These are phyloP conservation scores for Schwanniomyces pseudopolymorphus DNA, from an alignment of 805 yeast genomes.

Conservation along the genomic window DNA sequence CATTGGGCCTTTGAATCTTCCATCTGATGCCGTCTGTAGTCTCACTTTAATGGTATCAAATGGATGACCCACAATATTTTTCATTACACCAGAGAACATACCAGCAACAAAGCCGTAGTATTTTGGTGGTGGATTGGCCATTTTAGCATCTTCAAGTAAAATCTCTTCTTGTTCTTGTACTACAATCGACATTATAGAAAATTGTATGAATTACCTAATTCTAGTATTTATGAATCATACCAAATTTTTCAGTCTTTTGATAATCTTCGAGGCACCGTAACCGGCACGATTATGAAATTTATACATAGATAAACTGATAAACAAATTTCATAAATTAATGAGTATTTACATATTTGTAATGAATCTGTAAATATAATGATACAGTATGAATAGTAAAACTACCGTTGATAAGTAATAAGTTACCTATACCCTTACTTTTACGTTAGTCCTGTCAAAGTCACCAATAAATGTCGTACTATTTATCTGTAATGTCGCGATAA, in stretches of 20 bases:
- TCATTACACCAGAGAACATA: conserved; percentile 80
- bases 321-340: no score
- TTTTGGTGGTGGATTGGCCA: conserved; percentile 42
- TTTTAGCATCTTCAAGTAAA: conserved; percentile 8
- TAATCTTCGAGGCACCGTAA: not conserved
- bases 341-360: no score
- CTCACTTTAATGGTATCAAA: conserved; percentile 89
- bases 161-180: conserved; percentile 21
- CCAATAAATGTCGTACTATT: conserved; percentile 12
- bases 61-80: conserved; percentile 90
- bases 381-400: no score
- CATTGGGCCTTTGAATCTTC: conserved; percentile 73
- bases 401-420: no score
- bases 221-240: not conserved
- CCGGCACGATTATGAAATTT: not conserved
- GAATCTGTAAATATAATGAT: no score
- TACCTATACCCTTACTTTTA: no score
- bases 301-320: not conserved
- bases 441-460: conserved; percentile 19
- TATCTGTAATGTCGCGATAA: not conserved
- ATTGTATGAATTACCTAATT: not conserved
- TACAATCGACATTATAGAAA: conserved; percentile 6
- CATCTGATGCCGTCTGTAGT: conserved; percentile 63
- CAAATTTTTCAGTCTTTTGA: not conserved
- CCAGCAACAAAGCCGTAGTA: conserved; percentile 87